Evolutionary conservation across 1,284 basidiomycete genomes (phyloP), one percentile per base, ranked within the genome.

Genomic region (Mycosarcoma mackinlayi): DNA sequence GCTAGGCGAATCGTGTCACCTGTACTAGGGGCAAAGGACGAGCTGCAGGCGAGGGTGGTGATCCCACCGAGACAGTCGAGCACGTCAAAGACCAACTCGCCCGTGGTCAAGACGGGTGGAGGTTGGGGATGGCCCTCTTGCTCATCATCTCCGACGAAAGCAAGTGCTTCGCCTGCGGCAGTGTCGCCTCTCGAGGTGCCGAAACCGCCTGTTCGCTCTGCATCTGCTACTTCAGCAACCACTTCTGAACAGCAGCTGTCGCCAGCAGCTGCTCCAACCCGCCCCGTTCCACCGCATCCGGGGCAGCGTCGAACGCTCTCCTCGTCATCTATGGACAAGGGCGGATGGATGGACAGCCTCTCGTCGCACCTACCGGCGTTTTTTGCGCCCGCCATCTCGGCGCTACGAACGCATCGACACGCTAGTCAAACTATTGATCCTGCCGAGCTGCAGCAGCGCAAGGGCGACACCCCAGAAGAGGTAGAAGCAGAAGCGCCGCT

Each of bases 361-460:
- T 71, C 68, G 7, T 55, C 58, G 8, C 70, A 76, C 31, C 54
- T 77, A 1, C 75, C 75, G 4, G 47, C 67, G 0, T 63, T 77
- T 23, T 56, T 68, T 8, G 38, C 53, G 0, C 62, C 62, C 1
- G 67, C 67, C 6, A 38, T 71, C 19, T 54, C 64, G 4, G 63
- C 64, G 9, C 31, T 73, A 1, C 33, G 68, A 5, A 41, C 57
- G 7, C 50, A 58, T 38, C 39, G 63, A 8, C 51, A 58, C 21
- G 37, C 18, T 27, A 19, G 28, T n/a, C 47, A 27, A 18, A 14
- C 37, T 3, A 21, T 24, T 33, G 34, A 31, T 13, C 3, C 34
- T 41, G 18, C 41, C 19, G 37, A 19, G n/a, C 25, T 23, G 25
- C 35, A 41, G 14, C 37, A 19, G 24, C 11, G 21, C 41, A 31